Evolutionary conservation across 2,329 filamentous ascomycete genomes (phyloP).

Genomic region (Zymoseptoria pseudotritici): DNA sequence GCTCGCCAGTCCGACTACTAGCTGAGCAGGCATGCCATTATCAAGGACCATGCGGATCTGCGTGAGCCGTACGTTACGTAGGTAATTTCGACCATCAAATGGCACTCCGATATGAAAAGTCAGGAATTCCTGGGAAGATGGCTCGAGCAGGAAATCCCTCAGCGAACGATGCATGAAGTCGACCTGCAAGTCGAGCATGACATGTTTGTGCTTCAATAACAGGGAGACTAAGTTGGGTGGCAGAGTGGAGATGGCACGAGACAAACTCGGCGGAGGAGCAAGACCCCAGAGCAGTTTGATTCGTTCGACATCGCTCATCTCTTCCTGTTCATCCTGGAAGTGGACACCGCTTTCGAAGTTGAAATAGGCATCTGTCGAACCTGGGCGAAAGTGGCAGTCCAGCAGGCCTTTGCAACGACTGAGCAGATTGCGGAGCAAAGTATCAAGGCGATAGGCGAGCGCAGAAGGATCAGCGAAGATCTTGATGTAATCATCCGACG

Average conservation of each 20-base stretch:
- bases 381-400: slow-evolving; percentile 2
- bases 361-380: background rate
- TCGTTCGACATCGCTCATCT: background rate
- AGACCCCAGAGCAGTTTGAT: background rate
- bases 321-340: background rate
- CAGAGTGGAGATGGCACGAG: background rate
- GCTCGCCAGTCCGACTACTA: slow-evolving; percentile 3
- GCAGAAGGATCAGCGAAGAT: background rate
- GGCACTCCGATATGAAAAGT: background rate
- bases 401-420: slow-evolving; percentile 9
- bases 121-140: slow-evolving; percentile 1
- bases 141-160: slow-evolving; percentile 3
- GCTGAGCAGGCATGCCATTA: background rate
- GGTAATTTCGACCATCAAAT: slow-evolving; percentile 6
- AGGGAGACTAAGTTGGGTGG: background rate
- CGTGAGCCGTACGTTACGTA: slow-evolving; percentile 4
- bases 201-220: background rate
- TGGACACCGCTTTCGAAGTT: background rate
- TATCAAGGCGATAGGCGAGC: slow-evolving; percentile 2
- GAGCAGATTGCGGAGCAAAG: slow-evolving; percentile 1
- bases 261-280: background rate
- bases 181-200: slow-evolving; percentile 1
- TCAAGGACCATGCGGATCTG: background rate
- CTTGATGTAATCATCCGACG: background rate
- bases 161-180: slow-evolving; percentile 9